Evolutionary conservation across 2,329 filamentous ascomycete species (phyloP).

Genomic region (Diplocarpon mali): DNA sequence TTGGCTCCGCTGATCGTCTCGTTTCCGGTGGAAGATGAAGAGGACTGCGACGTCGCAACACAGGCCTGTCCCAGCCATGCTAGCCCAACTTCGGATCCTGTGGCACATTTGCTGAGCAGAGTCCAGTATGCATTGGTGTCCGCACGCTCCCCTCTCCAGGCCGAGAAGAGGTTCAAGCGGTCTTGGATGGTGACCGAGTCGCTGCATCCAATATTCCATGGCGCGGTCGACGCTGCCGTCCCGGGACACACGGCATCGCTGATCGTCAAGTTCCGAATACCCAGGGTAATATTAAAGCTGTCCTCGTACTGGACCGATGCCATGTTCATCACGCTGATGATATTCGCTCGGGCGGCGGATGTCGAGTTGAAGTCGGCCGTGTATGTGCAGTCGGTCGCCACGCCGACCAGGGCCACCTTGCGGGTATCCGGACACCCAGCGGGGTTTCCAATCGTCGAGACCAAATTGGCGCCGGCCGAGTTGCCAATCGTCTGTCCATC

Average conservation of each 20-base stretch:
- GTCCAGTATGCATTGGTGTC: slow-evolving; percentile 93
- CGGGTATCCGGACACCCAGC: slow-evolving; percentile 81
- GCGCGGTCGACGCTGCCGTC: slow-evolving; percentile 51
- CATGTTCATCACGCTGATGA: slow-evolving; percentile 75
- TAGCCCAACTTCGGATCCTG: slow-evolving; percentile 74
- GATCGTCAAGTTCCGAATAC: slow-evolving; percentile 75
- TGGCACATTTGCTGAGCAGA: slow-evolving; percentile 59
- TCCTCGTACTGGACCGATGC: slow-evolving; percentile 82
- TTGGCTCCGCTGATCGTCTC: slow-evolving; percentile 80
- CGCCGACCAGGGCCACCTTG: slow-evolving; percentile 81
- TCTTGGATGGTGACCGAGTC: slow-evolving; percentile 53
- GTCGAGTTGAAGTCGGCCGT: slow-evolving; percentile 58
- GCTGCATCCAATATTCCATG: slow-evolving; percentile 76
- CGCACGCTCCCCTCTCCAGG: slow-evolving; percentile 67
- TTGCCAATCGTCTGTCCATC: slow-evolving; percentile 64
- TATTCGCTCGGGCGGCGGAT: slow-evolving; percentile 55
- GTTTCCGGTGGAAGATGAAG: slow-evolving; percentile 38
- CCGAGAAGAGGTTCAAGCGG: slow-evolving; percentile 77
- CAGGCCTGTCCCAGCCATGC: slow-evolving; percentile 91
- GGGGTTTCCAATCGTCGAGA: slow-evolving; percentile 67
- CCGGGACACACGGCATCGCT: slow-evolving; percentile 65
- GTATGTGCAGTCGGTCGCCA: slow-evolving; percentile 90
- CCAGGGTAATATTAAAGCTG: slow-evolving; percentile 90
- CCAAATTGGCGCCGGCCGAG: slow-evolving; percentile 68
- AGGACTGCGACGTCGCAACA: slow-evolving; percentile 43